phyloP scores from a whole-genome alignment of 192 early-diverging fungal species.

The Coemansia biformis region DNA sequence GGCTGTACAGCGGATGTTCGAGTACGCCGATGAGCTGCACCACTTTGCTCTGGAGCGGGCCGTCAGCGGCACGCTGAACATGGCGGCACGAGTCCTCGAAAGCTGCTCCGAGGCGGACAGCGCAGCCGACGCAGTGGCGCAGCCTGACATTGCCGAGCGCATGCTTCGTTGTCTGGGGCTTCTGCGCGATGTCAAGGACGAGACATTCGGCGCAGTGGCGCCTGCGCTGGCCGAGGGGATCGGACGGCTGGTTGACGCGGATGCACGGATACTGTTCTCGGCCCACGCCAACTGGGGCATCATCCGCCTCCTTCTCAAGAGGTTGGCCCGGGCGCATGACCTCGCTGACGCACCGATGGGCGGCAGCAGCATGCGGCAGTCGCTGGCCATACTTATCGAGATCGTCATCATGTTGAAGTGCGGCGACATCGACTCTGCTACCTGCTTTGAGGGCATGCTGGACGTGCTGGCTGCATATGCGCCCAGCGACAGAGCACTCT shows the following conservation, averaged over 20 bases:
- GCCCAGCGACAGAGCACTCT: constrained; percentile 34
- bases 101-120: constrained; percentile 3
- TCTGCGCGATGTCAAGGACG: constrained; percentile 54
- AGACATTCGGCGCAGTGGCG: constrained; percentile 43
- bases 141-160: constrained; percentile 22
- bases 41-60: constrained; percentile 69
- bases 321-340: constrained; percentile 30
- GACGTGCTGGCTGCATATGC: constrained; percentile 33
- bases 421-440: constrained; percentile 25
- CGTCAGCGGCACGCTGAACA: constrained; percentile 65
- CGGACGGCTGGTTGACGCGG: constrained; percentile 18
- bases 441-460: constrained; percentile 29
- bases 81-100: constrained; percentile 59
- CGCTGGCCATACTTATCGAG: constrained; percentile 26
- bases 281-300: constrained; percentile 30
- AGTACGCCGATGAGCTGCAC: constrained; percentile 58
- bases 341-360: constrained; percentile 5
- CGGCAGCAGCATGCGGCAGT: constrained; percentile 10
- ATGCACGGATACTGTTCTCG: constrained; percentile 14
- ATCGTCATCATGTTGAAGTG: constrained; percentile 33
- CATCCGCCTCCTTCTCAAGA: constrained; percentile 35
- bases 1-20: constrained; percentile 68
- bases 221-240: constrained; percentile 28
- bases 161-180: constrained; percentile 42
- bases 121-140: constrained; percentile 7